Base-by-base conservation (phyloP, 805 yeast genomes). In the Alloascoidea africana region DNA sequence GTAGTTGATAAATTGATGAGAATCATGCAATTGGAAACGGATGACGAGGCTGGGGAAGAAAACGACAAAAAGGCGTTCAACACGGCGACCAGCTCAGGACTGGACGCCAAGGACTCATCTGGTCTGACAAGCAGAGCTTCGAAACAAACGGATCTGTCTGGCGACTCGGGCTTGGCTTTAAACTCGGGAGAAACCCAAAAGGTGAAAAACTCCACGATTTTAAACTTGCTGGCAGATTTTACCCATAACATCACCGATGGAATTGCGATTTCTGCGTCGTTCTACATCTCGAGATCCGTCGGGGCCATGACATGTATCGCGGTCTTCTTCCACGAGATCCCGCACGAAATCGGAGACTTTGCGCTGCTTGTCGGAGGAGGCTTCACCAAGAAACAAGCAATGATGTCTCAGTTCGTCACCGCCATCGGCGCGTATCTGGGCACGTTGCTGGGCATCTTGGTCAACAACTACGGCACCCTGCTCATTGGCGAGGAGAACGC, bases 261-360 rank as follows among this genome's bases (percentile, higher is more conserved):
- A 0, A 54, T 81, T 5, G 84, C 89, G 2, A 65, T 81, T 35
- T 70, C 85, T 1, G 70, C 87, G 0, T 68, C 86, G 4, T 81
- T 81, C 51, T 73, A 73, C 53, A 66, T 66, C 35, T 65, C 76
- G 32, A 64, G 66, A 38, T 59, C 55, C 34, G 73, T 70, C 14
- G 91, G 91, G 0, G 70, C 78, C 16, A 66, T 79, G 2, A 77
- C 87, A 0, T 70, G 80, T 16, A 55, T 79, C 27, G 83, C 87
- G 1, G 76, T 80, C 18, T 66, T 79, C 43, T 68, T 76, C 54
- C 91, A 81, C 52, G 91, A 81, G 52, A 69, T 80, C 36, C 91
- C 91, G 4, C 91, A 81, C 51, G 85, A 79, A 50, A 68, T 81
- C 42, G 87, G 89, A 36, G 91, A 81, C 50, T 81, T 76, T 56